Conservation (phyloP, 1,284 basidiomycete species). For the Cutaneotrichosporon sp. region DNA sequence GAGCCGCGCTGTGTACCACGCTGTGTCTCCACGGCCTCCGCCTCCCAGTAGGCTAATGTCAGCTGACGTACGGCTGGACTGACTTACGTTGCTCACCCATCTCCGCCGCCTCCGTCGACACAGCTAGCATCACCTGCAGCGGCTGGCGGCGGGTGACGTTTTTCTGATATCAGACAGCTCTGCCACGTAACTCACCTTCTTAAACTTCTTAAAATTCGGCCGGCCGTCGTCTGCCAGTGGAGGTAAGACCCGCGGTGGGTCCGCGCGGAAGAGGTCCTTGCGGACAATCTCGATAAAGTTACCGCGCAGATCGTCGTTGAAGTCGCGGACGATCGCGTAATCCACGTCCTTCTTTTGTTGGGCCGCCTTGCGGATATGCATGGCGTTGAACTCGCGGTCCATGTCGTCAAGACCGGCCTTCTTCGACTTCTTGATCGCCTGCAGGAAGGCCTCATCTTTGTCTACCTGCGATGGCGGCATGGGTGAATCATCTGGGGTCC, state of each 20-base stretch:
- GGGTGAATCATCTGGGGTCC: background rate
- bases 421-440: conserved; percentile 40
- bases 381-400: conserved; percentile 78
- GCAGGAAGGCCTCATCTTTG: conserved; percentile 46
- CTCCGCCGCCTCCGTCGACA: conserved; percentile 39
- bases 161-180: conserved; percentile 37
- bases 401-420: conserved; percentile 60
- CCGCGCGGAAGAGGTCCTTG: conserved; percentile 54
- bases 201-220: conserved; percentile 84
- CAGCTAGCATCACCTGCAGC: conserved; percentile 38
- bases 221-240: conserved; percentile 57
- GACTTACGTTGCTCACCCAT: conserved; percentile 47
- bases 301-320: conserved; percentile 70
- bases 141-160: conserved; percentile 40
- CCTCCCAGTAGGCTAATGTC: conserved; percentile 44
- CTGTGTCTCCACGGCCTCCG: conserved; percentile 23
- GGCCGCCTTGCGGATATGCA: conserved; percentile 64
- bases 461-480: conserved; percentile 23
- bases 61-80: background rate
- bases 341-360: conserved; percentile 30
- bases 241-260: conserved; percentile 44
- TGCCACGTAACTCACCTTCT: conserved; percentile 59
- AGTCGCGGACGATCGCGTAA: conserved; percentile 62
- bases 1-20: background rate
- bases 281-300: conserved; percentile 78